A percentile compares a stretch with the other conserved stretches of the same genome.
Conservation (phyloP, 208 protist genomes). For the Vickermania ingenoplastis region DNA sequence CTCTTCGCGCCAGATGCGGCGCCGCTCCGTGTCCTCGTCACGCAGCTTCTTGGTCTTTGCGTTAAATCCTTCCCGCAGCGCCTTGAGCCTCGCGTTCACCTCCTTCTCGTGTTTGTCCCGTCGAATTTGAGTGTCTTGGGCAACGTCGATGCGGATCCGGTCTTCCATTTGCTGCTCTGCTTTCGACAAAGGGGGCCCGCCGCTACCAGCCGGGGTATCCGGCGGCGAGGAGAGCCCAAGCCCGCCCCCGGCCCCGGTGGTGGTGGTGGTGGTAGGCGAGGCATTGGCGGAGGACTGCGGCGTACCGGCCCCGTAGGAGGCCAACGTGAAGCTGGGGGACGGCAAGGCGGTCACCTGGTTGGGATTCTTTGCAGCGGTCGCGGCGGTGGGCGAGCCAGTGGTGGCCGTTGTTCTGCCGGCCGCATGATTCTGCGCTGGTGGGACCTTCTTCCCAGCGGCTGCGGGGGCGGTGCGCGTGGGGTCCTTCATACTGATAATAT, state of each 20-base stretch:
- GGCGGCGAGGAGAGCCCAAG: too few species aligned
- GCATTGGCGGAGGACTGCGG: too few species aligned
- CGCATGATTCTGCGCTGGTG: slow-evolving; percentile 33
- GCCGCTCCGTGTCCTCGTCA: slow-evolving; percentile 16
- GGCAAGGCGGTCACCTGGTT: neutral
- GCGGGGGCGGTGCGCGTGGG: slow-evolving; percentile 46
- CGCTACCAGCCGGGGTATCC: neutral
- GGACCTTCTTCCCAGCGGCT: slow-evolving; percentile 41
- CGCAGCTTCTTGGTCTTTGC: slow-evolving; percentile 34
- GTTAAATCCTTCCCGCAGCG: slow-evolving; percentile 29
- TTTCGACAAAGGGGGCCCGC: neutral
- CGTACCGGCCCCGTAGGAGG: too few species aligned
- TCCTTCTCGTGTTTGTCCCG: slow-evolving; percentile 8
- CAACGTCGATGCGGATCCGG: neutral
- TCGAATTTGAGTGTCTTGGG: neutral
- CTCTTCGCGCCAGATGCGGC: slow-evolving; percentile 6
- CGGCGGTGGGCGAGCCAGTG: neutral
- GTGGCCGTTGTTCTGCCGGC: neutral
- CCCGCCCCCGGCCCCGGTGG: too few species aligned
- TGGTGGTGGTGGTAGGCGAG: too few species aligned
- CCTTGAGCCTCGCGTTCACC: slow-evolving; percentile 21
- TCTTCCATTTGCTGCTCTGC: neutral
- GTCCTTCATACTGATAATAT: neutral
- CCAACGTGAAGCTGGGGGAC: neutral
- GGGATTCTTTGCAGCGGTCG: neutral